phyloP scores from a whole-genome alignment of 129 eudicot genomes.

The Pittosporum tobira region DNA sequence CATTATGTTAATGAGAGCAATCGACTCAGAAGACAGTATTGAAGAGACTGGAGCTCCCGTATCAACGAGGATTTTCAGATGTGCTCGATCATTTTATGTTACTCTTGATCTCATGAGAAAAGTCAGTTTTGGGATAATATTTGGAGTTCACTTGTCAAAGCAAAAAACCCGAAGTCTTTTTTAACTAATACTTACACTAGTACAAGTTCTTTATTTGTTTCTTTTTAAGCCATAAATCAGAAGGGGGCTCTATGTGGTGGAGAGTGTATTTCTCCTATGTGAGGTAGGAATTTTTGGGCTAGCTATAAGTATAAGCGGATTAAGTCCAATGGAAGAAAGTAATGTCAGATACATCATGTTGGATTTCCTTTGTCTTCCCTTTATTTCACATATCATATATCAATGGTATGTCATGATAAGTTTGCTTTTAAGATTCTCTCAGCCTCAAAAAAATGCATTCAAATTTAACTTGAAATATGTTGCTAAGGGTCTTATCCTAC shows the following conservation, averaged over 20 bases:
- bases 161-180: slow-evolving; percentile 5
- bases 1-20: slow-evolving; percentile 19
- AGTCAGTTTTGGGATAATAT: slow-evolving; percentile 14
- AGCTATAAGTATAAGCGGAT: neutral
- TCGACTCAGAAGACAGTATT: slow-evolving; percentile 11
- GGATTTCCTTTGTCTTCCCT: slow-evolving; percentile 14
- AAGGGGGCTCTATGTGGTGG: slow-evolving; percentile 17
- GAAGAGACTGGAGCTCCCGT: slow-evolving; percentile 4
- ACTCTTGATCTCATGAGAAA: slow-evolving; percentile 19
- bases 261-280: slow-evolving; percentile 16
- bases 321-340: neutral
- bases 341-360: slow-evolving; percentile 14
- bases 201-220: slow-evolving; percentile 9
- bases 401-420: slow-evolving; percentile 16
- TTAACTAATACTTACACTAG: slow-evolving; percentile 10
- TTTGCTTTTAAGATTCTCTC: slow-evolving; percentile 8
- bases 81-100: slow-evolving; percentile 17
- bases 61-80: slow-evolving; percentile 10
- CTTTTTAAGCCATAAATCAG: slow-evolving; percentile 9
- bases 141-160: slow-evolving; percentile 9
- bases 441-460: slow-evolving; percentile 14
- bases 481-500: slow-evolving; percentile 14
- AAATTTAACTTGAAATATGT: slow-evolving; percentile 4
- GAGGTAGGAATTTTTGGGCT: slow-evolving; percentile 22
- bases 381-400: slow-evolving; percentile 17